Evolutionary conservation across 331 rosid genomes (phyloP), one percentile per base, ranked within the genome.

Genomic region (Rhamnella rubrinervis): DNA sequence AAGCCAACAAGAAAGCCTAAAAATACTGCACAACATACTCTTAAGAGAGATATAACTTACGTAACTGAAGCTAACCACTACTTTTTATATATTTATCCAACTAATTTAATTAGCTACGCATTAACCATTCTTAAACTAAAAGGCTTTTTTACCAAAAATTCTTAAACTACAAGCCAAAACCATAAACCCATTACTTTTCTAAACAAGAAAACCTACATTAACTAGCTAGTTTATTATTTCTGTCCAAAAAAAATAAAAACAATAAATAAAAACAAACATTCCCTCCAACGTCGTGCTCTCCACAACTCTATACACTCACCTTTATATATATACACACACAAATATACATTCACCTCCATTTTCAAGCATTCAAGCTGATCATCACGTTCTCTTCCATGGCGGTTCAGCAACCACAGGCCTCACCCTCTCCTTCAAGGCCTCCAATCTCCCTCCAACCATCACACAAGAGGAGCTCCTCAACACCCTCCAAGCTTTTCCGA

Each of bases 371-470:
- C 13, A 40, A 40, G 47, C 47, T 40, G 35, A 31, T 40, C 62
- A 12, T 7, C 38, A 55, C 35, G 35, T 31, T 12, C 73, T 65
- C 55, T 46, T 35, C 18, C n/a, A 79, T 70, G 84, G 71, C 63
- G 41, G 77, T 44, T 19, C 21, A 65, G 1, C 59, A 40, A 12
- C n/a, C 56, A 12, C 56, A 51, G 13, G 52, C 68, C 0, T 10
- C 49, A 0, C 12, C 83, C 1, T 25, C 55, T 1, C 18, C 55
- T 4, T 18, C 39, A 19, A 73, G 71, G n/a, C 39, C 85, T 0
- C 57, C 74, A 0, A 75, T 90, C 63, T 80, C 84, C 19, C 85
- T 93, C 62, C 87, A 87, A 63, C 96, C 97, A 25, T 88, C 96
- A 21, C 81, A 65, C 8, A 79, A 68, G 39, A 84, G 71, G 69